Percentiles rank a stretch among this genome's conserved stretches.
Conservation (phyloP, 169 alveolate genomes). For the Plasmodium falciparum region DNA sequence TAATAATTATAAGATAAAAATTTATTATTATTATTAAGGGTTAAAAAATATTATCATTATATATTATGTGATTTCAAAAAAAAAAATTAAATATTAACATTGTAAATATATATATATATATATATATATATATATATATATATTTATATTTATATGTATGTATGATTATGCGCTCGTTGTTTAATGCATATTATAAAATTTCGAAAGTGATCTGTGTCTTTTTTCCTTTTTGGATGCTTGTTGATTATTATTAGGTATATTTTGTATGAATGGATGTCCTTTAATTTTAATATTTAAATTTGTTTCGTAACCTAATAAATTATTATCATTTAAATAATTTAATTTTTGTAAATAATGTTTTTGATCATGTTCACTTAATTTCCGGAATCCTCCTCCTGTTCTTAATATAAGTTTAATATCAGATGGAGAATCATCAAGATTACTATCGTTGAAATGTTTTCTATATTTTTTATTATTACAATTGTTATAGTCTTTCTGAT, state of each 20-base stretch:
- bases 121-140: not conserved
- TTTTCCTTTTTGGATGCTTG: constrained; percentile 51
- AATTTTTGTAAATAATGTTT: constrained; percentile 68
- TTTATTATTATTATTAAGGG: too few relatives aligned
- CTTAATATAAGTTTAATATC: constrained; percentile 60
- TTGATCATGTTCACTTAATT: constrained; percentile 54
- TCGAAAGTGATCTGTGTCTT: constrained; percentile 75
- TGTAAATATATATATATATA: not conserved
- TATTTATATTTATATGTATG: too few relatives aligned
- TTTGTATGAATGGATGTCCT: constrained; percentile 65
- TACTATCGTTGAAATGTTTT: constrained; percentile 29
- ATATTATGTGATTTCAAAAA: not conserved
- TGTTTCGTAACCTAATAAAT: constrained; percentile 71
- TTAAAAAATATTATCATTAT: too few relatives aligned
- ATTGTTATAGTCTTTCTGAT: not conserved
- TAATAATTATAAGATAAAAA: too few relatives aligned
- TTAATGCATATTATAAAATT: constrained; percentile 73
- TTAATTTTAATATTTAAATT: constrained; percentile 66
- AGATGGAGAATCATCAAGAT: constrained; percentile 38
- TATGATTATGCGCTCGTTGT: not conserved
- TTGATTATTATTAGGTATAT: constrained; percentile 17
- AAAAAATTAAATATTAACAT: not conserved
- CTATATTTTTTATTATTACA: constrained; percentile 2
- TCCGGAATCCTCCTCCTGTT: constrained; percentile 72
- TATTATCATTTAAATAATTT: constrained; percentile 67